Evolutionary conservation across 1,284 basidiomycete genomes (phyloP).

Genomic region (Phylloporus sp.): DNA sequence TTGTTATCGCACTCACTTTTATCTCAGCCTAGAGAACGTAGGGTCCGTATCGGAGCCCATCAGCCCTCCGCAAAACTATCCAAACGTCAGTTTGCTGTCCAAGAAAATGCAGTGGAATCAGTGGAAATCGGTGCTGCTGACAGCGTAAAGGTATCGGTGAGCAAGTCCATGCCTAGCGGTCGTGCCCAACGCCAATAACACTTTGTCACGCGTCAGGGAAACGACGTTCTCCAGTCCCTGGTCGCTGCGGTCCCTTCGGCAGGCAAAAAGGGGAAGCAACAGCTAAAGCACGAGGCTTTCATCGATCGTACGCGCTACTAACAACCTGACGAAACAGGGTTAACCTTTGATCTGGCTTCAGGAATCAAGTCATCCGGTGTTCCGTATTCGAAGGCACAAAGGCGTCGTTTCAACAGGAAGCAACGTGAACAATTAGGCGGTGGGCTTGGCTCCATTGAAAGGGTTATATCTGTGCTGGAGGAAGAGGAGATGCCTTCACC

Average conservation of each 20-base stretch:
- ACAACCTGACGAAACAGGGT: not conserved
- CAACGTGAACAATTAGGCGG: slow-evolving; percentile 70
- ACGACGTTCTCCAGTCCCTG: slow-evolving; percentile 45
- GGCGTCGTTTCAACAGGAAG: slow-evolving; percentile 71
- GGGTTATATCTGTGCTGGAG: slow-evolving; percentile 57
- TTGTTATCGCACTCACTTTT: slow-evolving; percentile 12
- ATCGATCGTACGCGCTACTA: slow-evolving; percentile 55
- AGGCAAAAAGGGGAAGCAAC: slow-evolving; percentile 72
- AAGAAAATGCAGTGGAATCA: slow-evolving; percentile 52
- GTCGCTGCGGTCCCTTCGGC: slow-evolving; percentile 13
- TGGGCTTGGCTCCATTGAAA: slow-evolving; percentile 61
- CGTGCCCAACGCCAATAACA: not conserved
- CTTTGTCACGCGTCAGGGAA: slow-evolving; percentile 39
- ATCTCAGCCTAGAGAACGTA: slow-evolving; percentile 61
- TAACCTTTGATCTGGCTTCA: slow-evolving; percentile 32
- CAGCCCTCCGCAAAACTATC: slow-evolving; percentile 53
- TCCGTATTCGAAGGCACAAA: slow-evolving; percentile 79
- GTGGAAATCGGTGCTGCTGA: slow-evolving; percentile 46
- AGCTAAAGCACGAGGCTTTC: slow-evolving; percentile 69
- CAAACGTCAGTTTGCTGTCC: slow-evolving; percentile 53
- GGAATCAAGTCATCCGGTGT: slow-evolving; percentile 57
- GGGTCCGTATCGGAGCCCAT: slow-evolving; percentile 50
- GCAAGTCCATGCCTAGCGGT: slow-evolving; percentile 11
- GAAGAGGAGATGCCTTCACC: slow-evolving; percentile 33
- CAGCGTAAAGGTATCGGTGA: slow-evolving; percentile 41